Evolutionary conservation across 208 protist genomes (phyloP).

Genomic region (Leishmania tropica): DNA sequence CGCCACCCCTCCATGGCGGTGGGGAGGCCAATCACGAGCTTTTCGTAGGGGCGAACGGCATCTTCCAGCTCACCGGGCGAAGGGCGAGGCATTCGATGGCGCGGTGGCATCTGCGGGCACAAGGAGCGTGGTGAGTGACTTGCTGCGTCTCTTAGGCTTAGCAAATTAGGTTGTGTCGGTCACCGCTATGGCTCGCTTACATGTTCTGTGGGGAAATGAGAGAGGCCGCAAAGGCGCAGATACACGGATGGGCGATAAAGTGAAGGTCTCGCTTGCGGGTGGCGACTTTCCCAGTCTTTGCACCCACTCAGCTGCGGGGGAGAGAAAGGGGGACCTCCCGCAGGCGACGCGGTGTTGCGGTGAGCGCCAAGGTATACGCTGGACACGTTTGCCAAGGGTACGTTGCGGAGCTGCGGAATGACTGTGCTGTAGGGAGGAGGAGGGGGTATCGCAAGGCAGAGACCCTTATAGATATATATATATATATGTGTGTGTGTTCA

Average conservation of each 20-base stretch:
- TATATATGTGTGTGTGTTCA: neutral
- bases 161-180: neutral
- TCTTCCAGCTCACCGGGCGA: neutral
- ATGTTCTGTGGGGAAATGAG: neutral
- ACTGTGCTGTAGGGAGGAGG: neutral
- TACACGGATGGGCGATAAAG: neutral
- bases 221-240: neutral
- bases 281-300: neutral
- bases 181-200: neutral
- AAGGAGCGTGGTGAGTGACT: neutral
- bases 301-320: neutral
- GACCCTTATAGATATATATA: neutral
- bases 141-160: neutral
- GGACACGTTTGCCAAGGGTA: neutral
- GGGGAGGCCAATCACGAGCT: conserved; percentile 33
- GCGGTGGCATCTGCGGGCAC: neutral
- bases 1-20: conserved; percentile 27
- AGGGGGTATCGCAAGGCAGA: neutral
- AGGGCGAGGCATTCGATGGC: neutral
- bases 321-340: neutral
- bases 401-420: neutral
- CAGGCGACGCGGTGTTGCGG: neutral
- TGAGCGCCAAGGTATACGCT: neutral
- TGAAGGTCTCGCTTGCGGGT: neutral
- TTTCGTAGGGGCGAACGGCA: conserved; percentile 25